Evolutionary conservation across 1,139 yeast genomes (phyloP).

Genomic region (Kazachstania sp.): DNA sequence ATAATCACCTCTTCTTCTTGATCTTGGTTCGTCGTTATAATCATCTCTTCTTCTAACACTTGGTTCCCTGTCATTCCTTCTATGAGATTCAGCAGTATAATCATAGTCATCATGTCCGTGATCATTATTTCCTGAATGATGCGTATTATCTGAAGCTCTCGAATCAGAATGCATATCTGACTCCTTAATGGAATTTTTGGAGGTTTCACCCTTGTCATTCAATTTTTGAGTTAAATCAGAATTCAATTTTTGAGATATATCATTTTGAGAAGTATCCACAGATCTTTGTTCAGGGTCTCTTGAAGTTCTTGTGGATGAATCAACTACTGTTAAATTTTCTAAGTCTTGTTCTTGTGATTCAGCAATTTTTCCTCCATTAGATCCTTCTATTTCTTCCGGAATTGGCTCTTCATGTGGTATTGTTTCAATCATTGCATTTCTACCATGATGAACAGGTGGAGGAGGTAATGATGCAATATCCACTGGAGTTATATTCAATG

Average conservation of each 20-base stretch:
- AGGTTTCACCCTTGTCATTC: no score
- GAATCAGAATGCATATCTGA: background rate
- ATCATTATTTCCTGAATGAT: no score
- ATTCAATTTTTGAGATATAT: no score
- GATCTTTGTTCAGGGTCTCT: background rate
- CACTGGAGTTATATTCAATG: slow-evolving; percentile 5
- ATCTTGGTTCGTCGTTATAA: no score
- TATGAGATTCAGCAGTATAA: background rate
- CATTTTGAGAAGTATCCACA: no score
- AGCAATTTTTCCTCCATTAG: background rate
- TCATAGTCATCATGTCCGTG: background rate
- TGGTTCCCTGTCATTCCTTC: background rate
- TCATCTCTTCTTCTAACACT: no score
- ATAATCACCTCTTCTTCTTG: no score
- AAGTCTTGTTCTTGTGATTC: background rate
- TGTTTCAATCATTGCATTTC: slow-evolving; percentile 4
- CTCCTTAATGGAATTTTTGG: background rate
- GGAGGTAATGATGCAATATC: slow-evolving; percentile 15
- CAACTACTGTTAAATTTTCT: background rate
- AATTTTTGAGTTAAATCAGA: no score
- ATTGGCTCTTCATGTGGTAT: background rate
- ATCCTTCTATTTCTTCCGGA: background rate
- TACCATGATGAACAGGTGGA: slow-evolving; percentile 19
- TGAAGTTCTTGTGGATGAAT: background rate
- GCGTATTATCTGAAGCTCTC: no score